Base-by-base conservation (phyloP, 805 yeast species). In the Candida succiphila region DNA sequence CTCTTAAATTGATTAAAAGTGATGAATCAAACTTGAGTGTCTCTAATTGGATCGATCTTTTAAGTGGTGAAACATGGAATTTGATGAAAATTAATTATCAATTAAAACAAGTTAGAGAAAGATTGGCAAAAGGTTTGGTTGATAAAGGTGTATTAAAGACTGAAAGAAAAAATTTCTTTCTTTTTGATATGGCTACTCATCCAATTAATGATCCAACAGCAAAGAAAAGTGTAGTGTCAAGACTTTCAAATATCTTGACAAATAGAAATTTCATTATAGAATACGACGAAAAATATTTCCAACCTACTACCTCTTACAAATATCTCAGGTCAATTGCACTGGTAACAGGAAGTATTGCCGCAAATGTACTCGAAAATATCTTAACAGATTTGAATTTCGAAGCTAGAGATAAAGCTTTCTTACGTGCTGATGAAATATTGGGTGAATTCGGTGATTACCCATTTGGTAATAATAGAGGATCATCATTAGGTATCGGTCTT, bases 141-240 rank as follows among this genome's bases (percentile, higher is more conserved):
- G 98, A 92, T 58, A 92, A 92, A 61, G 97, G 98, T 17, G 79
- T 92, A 30, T 69, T 94, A 50, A 78, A 96, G 62, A 92, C 98
- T 7, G 98, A 92, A 59, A 76, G 94, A 57, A 86, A 88, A 55
- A 92, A 86, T 61, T 92, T 92, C 54, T 75, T 92, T 49, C 64
- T 92, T 34, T 92, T 92, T 48, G 98, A 92, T 58, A 92, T 92
- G 96, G 95, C 98, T 21, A 92, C 98, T 7, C 98, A 94, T 58
- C 98, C 98, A 7, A 74, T 92, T 12, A 80, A 88, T 22, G 98
- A 92, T 57, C 70, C 80, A 29, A 63, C 75, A 42, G 78, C 94
- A 32, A 92, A 92, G 59, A 94, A 85, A 44, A 76, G 78, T 35
- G 71, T 92, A 36, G 76, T 78, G 36, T 68, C 75, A 38, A 72